phyloP scores from a whole-genome alignment of 2,329 filamentous ascomycete genomes.

The Phoma sp. region DNA sequence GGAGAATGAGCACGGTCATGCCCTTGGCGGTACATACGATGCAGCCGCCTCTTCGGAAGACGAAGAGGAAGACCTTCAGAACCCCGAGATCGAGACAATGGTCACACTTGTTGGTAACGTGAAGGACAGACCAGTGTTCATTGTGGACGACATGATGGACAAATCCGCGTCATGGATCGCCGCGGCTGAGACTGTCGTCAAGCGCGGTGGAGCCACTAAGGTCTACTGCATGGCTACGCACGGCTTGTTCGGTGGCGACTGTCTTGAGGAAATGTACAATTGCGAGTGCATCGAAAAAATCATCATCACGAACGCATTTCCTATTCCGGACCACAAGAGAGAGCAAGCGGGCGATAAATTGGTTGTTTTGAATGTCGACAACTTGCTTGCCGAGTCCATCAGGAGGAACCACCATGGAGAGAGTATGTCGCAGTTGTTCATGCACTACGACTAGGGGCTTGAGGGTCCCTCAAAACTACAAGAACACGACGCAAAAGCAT shows the following conservation, averaged over 20 bases:
- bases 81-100: slow-evolving; percentile 85
- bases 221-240: slow-evolving; percentile 99
- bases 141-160: slow-evolving; percentile 99
- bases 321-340: slow-evolving; percentile 77
- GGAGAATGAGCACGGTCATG: slow-evolving; percentile 63
- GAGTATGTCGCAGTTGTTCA: slow-evolving; percentile 65
- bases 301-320: slow-evolving; percentile 96
- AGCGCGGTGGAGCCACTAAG: slow-evolving; percentile 86
- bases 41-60: slow-evolving; percentile 85
- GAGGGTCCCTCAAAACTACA: not conserved
- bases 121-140: slow-evolving; percentile 83
- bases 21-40: slow-evolving; percentile 83
- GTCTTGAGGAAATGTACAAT: slow-evolving; percentile 84
- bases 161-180: slow-evolving; percentile 97
- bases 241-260: slow-evolving; percentile 89
- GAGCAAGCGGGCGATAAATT: slow-evolving; percentile 75
- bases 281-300: slow-evolving; percentile 95
- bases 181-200: slow-evolving; percentile 94
- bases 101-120: slow-evolving; percentile 98
- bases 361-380: slow-evolving; percentile 86
- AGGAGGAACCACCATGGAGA: slow-evolving; percentile 96
- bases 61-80: slow-evolving; percentile 86
- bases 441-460: slow-evolving; percentile 47
- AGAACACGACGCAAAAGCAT: not conserved
- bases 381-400: slow-evolving; percentile 88